These are phyloP conservation scores for Albugo candida DNA, from an alignment of 352 stramenopile genomes.

Conservation along the genomic window DNA sequence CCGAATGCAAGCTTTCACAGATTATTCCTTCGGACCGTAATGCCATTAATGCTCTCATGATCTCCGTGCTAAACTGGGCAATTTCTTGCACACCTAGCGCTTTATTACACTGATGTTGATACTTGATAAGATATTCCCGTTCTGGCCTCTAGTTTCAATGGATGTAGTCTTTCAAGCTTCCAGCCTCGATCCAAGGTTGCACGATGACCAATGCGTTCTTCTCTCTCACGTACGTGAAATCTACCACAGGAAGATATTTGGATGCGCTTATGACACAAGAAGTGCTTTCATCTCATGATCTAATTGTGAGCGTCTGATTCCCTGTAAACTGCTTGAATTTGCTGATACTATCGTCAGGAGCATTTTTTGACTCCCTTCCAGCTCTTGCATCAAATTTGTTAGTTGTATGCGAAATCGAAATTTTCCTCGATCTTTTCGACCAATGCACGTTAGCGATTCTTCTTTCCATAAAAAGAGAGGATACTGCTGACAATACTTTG, in stretches of 20 bases:
- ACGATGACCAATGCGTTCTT: conserved; percentile 43
- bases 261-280: conserved; percentile 56
- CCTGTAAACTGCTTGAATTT: conserved; percentile 34
- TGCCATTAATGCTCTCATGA: conserved; percentile 31
- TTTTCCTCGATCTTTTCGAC: conserved; percentile 27
- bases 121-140: conserved; percentile 30
- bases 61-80: conserved; percentile 32
- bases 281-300: conserved; percentile 51
- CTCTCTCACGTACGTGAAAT: conserved; percentile 45
- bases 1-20: conserved; percentile 42
- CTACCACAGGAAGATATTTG: conserved; percentile 48
- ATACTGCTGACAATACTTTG: conserved; percentile 48
- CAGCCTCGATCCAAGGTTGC: conserved; percentile 29
- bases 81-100: conserved; percentile 24
- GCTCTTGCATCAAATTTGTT: conserved; percentile 35
- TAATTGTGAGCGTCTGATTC: conserved; percentile 27
- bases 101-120: conserved; percentile 17
- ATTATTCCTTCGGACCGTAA: conserved; percentile 38
- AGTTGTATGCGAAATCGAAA: conserved; percentile 53
- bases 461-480: conserved; percentile 54
- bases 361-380: conserved; percentile 19
- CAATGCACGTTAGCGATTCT: conserved; percentile 36
- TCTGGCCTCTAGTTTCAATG: conserved; percentile 17
- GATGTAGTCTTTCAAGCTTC: conserved; percentile 50
- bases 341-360: conserved; percentile 35